Evolutionary conservation across 352 stramenopile species (phyloP).

Genomic region (Phytophthora meadii): DNA sequence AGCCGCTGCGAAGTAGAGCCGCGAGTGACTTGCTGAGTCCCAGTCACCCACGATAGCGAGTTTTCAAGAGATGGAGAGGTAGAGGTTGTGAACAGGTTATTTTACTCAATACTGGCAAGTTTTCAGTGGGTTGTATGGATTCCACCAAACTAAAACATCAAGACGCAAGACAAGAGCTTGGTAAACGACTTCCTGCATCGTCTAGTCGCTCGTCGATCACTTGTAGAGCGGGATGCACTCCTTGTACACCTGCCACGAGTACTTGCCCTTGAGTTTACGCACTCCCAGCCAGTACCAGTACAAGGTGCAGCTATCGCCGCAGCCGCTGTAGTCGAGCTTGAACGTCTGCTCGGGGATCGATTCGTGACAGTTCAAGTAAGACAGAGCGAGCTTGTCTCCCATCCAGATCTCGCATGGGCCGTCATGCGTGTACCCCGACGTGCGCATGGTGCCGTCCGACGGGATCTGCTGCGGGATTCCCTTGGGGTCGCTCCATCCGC

Average conservation of each 20-base stretch:
- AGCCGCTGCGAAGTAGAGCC: too few relatives aligned
- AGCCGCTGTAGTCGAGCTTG: slow-evolving; percentile 43
- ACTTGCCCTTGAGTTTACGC: slow-evolving; percentile 33
- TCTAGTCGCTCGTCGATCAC: background rate
- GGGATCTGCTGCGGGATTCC: slow-evolving; percentile 46
- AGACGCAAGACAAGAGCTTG: too few relatives aligned
- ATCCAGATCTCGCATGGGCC: slow-evolving; percentile 54
- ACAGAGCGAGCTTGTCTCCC: slow-evolving; percentile 40
- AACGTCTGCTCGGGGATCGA: slow-evolving; percentile 39
- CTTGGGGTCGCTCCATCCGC: slow-evolving; percentile 35
- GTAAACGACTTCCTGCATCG: too few relatives aligned
- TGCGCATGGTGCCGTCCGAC: slow-evolving; percentile 37
- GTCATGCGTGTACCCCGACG: slow-evolving; percentile 55
- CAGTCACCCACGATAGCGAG: too few relatives aligned
- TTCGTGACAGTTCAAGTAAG: slow-evolving; percentile 43
- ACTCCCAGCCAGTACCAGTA: slow-evolving; percentile 56
- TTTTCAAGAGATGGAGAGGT: too few relatives aligned
- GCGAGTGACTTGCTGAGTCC: too few relatives aligned
- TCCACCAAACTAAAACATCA: too few relatives aligned
- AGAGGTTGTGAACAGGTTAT: too few relatives aligned
- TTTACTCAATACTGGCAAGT: too few relatives aligned
- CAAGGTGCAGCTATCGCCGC: slow-evolving; percentile 41
- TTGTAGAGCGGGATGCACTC: slow-evolving; percentile 44
- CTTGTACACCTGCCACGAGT: slow-evolving; percentile 65
- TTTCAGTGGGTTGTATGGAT: too few relatives aligned